Evolutionary conservation across 345 rosid genomes (phyloP).

Genomic region (Brassica cretica): DNA sequence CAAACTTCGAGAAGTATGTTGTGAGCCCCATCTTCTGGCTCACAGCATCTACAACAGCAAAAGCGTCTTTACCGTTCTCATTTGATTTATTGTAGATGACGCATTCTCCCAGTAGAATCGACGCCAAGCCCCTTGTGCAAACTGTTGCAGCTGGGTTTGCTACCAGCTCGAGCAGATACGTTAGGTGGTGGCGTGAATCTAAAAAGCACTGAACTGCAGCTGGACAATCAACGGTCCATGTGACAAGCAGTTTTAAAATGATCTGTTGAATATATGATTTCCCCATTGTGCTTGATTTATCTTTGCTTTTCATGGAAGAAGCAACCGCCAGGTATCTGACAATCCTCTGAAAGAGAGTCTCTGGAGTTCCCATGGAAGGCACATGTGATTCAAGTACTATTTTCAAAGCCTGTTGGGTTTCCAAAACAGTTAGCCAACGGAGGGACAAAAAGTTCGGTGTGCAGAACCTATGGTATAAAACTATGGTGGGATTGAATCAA

Average conservation of each 20-base stretch:
- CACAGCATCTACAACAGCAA: slow-evolving; percentile 73
- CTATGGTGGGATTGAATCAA: background rate
- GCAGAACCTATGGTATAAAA: background rate
- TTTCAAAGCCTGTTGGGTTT: slow-evolving; percentile 55
- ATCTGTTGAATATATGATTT: slow-evolving; percentile 65
- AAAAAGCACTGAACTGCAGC: slow-evolving; percentile 83
- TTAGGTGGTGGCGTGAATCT: slow-evolving; percentile 82
- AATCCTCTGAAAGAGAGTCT: slow-evolving; percentile 83
- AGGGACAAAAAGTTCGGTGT: background rate
- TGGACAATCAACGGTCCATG: slow-evolving; percentile 85
- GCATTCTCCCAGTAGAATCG: slow-evolving; percentile 85
- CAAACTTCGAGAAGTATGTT: slow-evolving; percentile 72
- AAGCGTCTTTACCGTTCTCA: slow-evolving; percentile 79
- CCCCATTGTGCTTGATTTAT: slow-evolving; percentile 52
- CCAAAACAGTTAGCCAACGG: slow-evolving; percentile 15
- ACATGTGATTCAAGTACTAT: slow-evolving; percentile 76
- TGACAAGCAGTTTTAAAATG: slow-evolving; percentile 83
- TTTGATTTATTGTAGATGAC: slow-evolving; percentile 68
- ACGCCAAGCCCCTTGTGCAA: slow-evolving; percentile 74
- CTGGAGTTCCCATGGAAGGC: slow-evolving; percentile 79
- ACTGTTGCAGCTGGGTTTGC: slow-evolving; percentile 67
- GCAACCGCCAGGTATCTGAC: slow-evolving; percentile 89
- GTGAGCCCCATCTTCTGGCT: slow-evolving; percentile 92
- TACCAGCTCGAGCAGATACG: slow-evolving; percentile 78
- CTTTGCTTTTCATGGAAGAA: slow-evolving; percentile 71